phyloP scores from a whole-genome alignment of 805 yeast species.

The Priceomyces carsonii region DNA sequence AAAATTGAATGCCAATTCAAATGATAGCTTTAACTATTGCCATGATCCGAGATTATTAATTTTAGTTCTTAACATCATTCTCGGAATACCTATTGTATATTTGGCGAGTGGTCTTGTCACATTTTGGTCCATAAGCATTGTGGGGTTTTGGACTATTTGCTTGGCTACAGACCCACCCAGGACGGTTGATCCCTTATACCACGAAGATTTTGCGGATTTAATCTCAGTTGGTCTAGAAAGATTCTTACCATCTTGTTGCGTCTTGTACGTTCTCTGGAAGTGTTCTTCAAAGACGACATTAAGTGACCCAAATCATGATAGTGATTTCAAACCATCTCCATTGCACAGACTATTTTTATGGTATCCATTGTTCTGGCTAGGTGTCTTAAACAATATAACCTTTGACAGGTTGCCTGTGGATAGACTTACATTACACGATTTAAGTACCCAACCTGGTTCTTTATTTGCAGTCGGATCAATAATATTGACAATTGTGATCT shows the following conservation, averaged over 20 bases:
- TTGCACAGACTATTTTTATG: constrained; percentile 54
- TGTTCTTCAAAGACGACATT: constrained; percentile 51
- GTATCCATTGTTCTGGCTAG: constrained; percentile 84
- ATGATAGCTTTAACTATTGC: constrained; percentile 48
- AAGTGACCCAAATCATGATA: constrained; percentile 10
- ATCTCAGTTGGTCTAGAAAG: constrained; percentile 73
- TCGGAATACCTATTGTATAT: constrained; percentile 64
- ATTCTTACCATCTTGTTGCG: constrained; percentile 71
- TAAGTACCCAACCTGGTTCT: constrained; percentile 78
- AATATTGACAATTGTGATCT: constrained; percentile 42
- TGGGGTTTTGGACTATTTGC: constrained; percentile 83
- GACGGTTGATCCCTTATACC: constrained; percentile 51
- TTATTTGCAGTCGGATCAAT: constrained; percentile 60
- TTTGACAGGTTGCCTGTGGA: constrained; percentile 90
- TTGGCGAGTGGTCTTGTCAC: constrained; percentile 42
- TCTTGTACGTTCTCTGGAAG: constrained; percentile 70
- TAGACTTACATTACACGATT: constrained; percentile 70
- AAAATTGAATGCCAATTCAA: constrained; percentile 20
- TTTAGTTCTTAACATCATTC: constrained; percentile 54
- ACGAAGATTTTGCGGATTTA: constrained; percentile 57
- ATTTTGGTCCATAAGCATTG: constrained; percentile 60
- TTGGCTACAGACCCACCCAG: constrained; percentile 81
- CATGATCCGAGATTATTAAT: constrained; percentile 66
- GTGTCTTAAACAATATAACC: constrained; percentile 80
- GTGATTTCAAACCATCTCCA: constrained; percentile 29